Evolutionary conservation across 2,329 filamentous ascomycete species (phyloP).

Genomic region (Paracoccidioides brasiliensis): DNA sequence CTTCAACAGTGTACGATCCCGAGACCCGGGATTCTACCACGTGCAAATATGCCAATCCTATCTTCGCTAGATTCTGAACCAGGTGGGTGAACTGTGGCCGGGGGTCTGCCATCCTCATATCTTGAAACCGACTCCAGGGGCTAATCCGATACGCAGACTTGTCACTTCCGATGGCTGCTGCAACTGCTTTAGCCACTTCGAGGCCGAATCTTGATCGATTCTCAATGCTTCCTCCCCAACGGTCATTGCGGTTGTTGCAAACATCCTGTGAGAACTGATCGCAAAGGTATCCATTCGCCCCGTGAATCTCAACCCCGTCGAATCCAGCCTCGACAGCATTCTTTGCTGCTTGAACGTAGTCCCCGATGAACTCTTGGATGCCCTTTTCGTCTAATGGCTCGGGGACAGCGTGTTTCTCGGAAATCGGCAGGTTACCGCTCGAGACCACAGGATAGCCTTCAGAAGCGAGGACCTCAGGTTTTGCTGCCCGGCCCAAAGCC

Average conservation of each 20-base stretch:
- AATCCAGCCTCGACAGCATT: slow-evolving; percentile 45
- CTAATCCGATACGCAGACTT: slow-evolving; percentile 36
- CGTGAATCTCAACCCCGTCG: slow-evolving; percentile 40
- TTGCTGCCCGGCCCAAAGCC: slow-evolving; percentile 44
- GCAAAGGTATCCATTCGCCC: slow-evolving; percentile 38
- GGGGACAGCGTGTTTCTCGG: slow-evolving; percentile 21
- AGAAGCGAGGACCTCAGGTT: slow-evolving; percentile 17
- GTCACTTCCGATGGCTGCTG: slow-evolving; percentile 33
- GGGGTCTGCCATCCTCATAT: slow-evolving; percentile 48
- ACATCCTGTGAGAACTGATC: slow-evolving; percentile 40
- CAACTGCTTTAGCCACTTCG: slow-evolving; percentile 36
- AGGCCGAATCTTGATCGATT: slow-evolving; percentile 42
- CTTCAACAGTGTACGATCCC: slow-evolving; percentile 18
- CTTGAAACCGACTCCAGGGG: slow-evolving; percentile 29
- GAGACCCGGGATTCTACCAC: slow-evolving; percentile 45
- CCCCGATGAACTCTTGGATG: slow-evolving; percentile 30
- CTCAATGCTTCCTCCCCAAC: slow-evolving; percentile 39
- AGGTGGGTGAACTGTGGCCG: slow-evolving; percentile 51
- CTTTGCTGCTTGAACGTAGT: slow-evolving; percentile 34
- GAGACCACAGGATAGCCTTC: slow-evolving; percentile 20
- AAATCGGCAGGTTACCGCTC: slow-evolving; percentile 28
- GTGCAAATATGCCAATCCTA: slow-evolving; percentile 49
- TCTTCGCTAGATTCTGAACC: slow-evolving; percentile 36
- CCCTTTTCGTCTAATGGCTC: slow-evolving; percentile 26
- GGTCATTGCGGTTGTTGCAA: slow-evolving; percentile 37